Base-by-base conservation (phyloP, 2,329 filamentous ascomycete species). In the Akanthomyces uredinophilus region DNA sequence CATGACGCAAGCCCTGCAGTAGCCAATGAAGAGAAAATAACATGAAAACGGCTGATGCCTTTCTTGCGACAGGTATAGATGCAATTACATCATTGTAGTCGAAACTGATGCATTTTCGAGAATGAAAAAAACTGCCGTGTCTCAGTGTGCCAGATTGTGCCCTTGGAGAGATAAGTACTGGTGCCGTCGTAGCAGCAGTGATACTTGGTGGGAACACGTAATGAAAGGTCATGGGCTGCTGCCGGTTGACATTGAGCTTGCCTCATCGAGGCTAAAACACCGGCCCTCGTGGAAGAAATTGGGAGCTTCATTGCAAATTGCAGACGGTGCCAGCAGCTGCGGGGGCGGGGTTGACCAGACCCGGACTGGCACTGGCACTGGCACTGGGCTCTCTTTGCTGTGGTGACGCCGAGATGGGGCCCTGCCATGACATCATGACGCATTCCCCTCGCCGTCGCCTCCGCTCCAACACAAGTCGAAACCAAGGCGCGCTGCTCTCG, bases 391-490 rank as follows among this genome's bases (percentile, higher is more conserved):
- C 18, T 39, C 10, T 57, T 29, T 47, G 53, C 44, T 22, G 18
- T 41, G 44, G 55, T 58, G 55, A 59, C 56, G 56, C 20, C n/a
- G 35, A 14, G 46, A 43, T 32, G 35, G 35, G 56, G 29, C 22
- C 35, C 56, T 51, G 55, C 53, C 29, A 74, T 75, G 73, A 75
- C 73, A 75, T 75, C 73, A 75, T 71, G 62, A 62, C 66, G 66
- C 70, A 71, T 70, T 68, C 57, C 68, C 70, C 64, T 68, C 66
- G 66, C 68, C 70, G 64, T 68, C 66, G 66, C 66, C 67, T 64
- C 41, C 41, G 46, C 60, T 64, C 43, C 44, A 16, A 22, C 24
- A 58, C 32, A 13, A 39, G 44, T n/a, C n/a, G 49, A 11, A 57
- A 39, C 35, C 60, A 61, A 55, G 52, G 52, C 39, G n/a, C 32